Percentiles rank a stretch among this genome's conserved stretches.
Conservation (phyloP, 2,329 filamentous ascomycete species). For the Arthrobotrys sinensis region DNA sequence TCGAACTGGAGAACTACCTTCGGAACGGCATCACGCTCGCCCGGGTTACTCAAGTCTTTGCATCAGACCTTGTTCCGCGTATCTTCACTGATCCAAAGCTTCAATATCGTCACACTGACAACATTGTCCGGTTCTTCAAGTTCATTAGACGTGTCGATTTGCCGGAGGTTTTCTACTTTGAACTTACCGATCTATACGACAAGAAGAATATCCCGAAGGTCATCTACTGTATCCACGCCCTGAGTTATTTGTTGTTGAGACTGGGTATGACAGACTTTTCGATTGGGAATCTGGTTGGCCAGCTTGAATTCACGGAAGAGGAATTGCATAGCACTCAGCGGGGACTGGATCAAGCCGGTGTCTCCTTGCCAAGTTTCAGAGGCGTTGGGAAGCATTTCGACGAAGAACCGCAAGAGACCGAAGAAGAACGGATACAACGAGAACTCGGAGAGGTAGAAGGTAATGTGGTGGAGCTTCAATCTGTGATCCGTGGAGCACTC, state of each 20-base stretch:
- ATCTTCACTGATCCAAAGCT: slow-evolving; percentile 90
- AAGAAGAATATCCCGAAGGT: slow-evolving; percentile 99
- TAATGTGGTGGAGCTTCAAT: slow-evolving; percentile 83
- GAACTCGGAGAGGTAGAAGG: slow-evolving; percentile 84
- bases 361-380: slow-evolving; percentile 97
- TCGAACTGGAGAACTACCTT: slow-evolving; percentile 92
- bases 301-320: slow-evolving; percentile 97
- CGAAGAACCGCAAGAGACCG: slow-evolving; percentile 82
- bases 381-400: slow-evolving; percentile 97
- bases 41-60: slow-evolving; percentile 90
- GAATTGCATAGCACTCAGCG: slow-evolving; percentile 98
- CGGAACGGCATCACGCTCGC: slow-evolving; percentile 94
- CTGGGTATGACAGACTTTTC: slow-evolving; percentile 96
- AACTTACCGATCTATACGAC: slow-evolving; percentile 97
- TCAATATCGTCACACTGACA: slow-evolving; percentile 96
- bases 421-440: slow-evolving; percentile 87
- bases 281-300: slow-evolving; percentile 95
- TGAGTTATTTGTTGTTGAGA: slow-evolving; percentile 96
- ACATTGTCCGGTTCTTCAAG: slow-evolving; percentile 95
- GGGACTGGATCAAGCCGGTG: slow-evolving; percentile 92
- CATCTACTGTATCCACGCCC: slow-evolving; percentile 97
- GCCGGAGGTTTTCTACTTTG: slow-evolving; percentile 94
- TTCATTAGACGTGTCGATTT: slow-evolving; percentile 92
- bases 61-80: slow-evolving; percentile 80
- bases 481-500: slow-evolving; percentile 86